Percentiles rank a stretch among this genome's conserved stretches.
These are phyloP conservation scores for Medicago ruthenica DNA, from an alignment of 306 rosid genomes.

Conservation along the genomic window DNA sequence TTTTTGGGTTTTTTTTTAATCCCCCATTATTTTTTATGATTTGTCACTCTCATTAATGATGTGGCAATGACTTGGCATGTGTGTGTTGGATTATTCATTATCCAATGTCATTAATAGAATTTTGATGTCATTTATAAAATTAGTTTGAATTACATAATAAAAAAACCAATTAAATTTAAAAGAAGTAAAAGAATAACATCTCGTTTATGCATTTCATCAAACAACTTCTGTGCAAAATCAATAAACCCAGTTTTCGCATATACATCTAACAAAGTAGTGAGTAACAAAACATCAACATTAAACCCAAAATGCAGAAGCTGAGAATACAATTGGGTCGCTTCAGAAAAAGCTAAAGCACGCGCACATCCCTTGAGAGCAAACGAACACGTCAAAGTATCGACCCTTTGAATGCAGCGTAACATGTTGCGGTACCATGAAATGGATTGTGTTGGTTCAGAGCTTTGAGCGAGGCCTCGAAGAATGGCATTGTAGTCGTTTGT, in stretches of 20 bases:
- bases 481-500: constrained; percentile 87
- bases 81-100: too few species aligned
- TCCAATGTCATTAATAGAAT: too few species aligned
- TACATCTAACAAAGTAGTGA: constrained; percentile 78
- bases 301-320: constrained; percentile 69
- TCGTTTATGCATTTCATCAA: too few species aligned
- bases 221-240: too few species aligned
- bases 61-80: too few species aligned
- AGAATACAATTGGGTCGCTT: constrained; percentile 72
- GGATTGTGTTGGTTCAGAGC: constrained; percentile 73
- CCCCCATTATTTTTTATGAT: too few species aligned
- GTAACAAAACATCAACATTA: constrained; percentile 55
- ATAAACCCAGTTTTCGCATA: constrained; percentile 77
- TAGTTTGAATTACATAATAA: too few species aligned
- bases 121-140: too few species aligned
- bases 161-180: too few species aligned
- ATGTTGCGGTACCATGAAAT: constrained; percentile 63
- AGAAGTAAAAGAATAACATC: too few species aligned
- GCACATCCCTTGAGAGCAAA: constrained; percentile 85
- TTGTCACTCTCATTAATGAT: too few species aligned
- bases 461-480: constrained; percentile 76
- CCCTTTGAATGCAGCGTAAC: constrained; percentile 48
- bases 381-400: constrained; percentile 84
- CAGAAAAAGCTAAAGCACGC: constrained; percentile 68
- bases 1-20: too few species aligned